A percentile compares a stretch with the other conserved stretches of the same genome.
These are phyloP conservation scores for Hygrocybe coccinea DNA, from an alignment of 768 basidiomycete species.

Conservation along the genomic window DNA sequence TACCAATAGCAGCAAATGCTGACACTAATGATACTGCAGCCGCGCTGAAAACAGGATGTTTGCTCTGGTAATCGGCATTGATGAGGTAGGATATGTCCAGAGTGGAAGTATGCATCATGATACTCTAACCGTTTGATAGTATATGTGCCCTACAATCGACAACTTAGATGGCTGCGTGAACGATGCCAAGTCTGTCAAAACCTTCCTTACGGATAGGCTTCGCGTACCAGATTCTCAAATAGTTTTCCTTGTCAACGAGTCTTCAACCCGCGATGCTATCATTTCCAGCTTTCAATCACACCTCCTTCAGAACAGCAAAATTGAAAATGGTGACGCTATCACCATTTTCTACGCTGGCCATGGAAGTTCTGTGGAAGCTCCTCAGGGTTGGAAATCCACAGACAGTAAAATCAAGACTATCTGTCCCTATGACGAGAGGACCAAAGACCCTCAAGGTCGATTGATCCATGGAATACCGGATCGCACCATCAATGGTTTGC, in stretches of 20 bases:
- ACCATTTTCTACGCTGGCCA: neutral
- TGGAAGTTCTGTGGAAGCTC: neutral
- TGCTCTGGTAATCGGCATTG: neutral
- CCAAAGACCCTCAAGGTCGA: neutral
- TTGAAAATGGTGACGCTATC: neutral
- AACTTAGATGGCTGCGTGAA: slow-evolving; percentile 4
- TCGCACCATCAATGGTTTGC: neutral
- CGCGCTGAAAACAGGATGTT: neutral
- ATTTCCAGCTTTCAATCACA: neutral
- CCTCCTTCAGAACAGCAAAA: slow-evolving; percentile 2
- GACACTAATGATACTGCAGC: neutral
- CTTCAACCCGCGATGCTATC: slow-evolving; percentile 1
- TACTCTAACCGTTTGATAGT: neutral
- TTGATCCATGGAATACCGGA: neutral
- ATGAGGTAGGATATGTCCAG: neutral
- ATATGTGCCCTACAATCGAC: neutral
- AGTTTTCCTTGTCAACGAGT: slow-evolving; percentile 2
- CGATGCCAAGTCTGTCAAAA: slow-evolving; percentile 5
- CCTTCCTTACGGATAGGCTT: neutral
- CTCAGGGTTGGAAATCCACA: neutral
- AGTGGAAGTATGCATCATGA: neutral
- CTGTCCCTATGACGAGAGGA: neutral
- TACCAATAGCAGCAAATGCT: neutral
- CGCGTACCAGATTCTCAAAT: slow-evolving; percentile 5
- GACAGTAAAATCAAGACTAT: neutral